Evolutionary conservation across 2,329 filamentous ascomycete genomes (phyloP).

Genomic region (Claviceps africana): DNA sequence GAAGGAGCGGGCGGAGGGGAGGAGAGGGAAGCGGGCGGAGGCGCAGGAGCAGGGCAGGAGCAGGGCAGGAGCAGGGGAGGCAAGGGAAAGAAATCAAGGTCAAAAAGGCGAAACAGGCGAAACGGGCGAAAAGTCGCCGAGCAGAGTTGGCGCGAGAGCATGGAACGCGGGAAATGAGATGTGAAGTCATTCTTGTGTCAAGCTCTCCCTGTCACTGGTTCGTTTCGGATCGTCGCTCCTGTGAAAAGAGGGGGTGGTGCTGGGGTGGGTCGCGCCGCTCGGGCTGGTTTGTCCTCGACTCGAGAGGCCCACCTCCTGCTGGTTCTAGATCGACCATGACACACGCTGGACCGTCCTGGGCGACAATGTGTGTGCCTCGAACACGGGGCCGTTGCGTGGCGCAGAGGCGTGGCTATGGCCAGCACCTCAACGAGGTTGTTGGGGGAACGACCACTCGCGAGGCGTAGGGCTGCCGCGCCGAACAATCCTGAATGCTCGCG

Average conservation of each 20-base stretch:
- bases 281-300: background rate
- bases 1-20: too few relatives aligned
- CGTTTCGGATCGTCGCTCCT: background rate
- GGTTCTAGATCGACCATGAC: background rate
- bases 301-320: background rate
- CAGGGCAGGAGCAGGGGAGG: background rate
- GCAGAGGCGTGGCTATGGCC: too few relatives aligned
- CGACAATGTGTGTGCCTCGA: too few relatives aligned
- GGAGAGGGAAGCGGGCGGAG: too few relatives aligned
- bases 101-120: too few relatives aligned
- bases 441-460: too few relatives aligned
- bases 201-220: background rate
- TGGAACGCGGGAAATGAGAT: conserved; percentile 4
- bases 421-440: too few relatives aligned
- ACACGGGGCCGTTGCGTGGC: too few relatives aligned
- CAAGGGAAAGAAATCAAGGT: background rate
- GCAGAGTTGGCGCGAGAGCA: background rate
- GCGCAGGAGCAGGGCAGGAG: background rate
- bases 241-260: background rate
- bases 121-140: background rate
- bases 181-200: conserved; percentile 7
- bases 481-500: too few relatives aligned
- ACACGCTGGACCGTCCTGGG: too few relatives aligned
- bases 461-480: too few relatives aligned
- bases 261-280: background rate